Evolutionary conservation across 768 basidiomycete genomes (phyloP), one percentile per base, ranked within the genome.

Genomic region (Mycena haematopus): DNA sequence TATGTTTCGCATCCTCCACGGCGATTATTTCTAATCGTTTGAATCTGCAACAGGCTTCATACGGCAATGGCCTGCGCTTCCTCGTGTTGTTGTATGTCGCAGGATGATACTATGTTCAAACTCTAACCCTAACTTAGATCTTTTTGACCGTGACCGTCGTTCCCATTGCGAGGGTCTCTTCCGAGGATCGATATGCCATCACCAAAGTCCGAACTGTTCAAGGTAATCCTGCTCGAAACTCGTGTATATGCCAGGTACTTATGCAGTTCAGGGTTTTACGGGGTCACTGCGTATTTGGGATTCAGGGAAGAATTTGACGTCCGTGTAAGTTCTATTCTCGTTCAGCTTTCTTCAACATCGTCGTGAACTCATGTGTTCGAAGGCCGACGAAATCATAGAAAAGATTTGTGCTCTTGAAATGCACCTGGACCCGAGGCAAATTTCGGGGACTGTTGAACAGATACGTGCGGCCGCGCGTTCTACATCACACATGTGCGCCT

Each of bases 11-110:
- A 1, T 29, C 46, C 29, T 19, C n/a, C 53, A 33, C 31, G 19
- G n/a, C 6, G n/a, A 33, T 24, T 24, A 1, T 10, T 31, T 45
- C 6, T 24, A 9, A 35, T 35, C 35, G 25, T 17, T 52, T 58
- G 15, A 44, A 52, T 52, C 29, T 58, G 19, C 3, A 31, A 22
- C 51, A 79, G 85, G 83, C 1, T 87, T 89, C 70, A 75, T 89
- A 31, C 80, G 83, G 4, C 87, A 85, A 68, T 87, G 87, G 85
- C 88, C 88, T 22, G 82, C 87, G 19, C 78, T 91, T n/a, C 89
- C 89, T 35, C 78, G 81, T 3, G 81, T 90, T 27, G 82, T 87
- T 19, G 87, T 87, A 66, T 65, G 85, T 80, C 25, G 24, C 1
- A 13, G 22, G 1, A 1, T 8, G 29, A n/a, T 40, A 19, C 22